Evolutionary conservation across 2,329 filamentous ascomycete genomes (phyloP), one percentile per base, ranked within the genome.

Genomic region (Penicillium sp.): DNA sequence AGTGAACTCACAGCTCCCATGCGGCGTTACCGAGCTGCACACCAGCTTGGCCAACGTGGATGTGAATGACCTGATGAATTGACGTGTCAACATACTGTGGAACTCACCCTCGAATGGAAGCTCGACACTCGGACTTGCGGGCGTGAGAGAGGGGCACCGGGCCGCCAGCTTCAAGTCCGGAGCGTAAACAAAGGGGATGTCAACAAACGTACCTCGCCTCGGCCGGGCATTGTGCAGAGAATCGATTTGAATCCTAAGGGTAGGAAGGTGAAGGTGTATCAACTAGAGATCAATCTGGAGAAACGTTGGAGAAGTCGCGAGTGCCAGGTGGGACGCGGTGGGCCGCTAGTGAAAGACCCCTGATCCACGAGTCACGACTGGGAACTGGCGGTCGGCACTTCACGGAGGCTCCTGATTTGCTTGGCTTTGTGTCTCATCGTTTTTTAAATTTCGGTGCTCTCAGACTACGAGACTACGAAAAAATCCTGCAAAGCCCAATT

Each of bases 11-110:
- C 84, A 86, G 78, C 73, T 87, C 84, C 84, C 84, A 87, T 63
- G 84, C 84, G 67, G 80, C 82, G 75, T 86, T 86, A 65, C 84
- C 84, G 54, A 87, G 80, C 78, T 87, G 84, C 50, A 78, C 80
- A 71, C 84, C 84, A 72, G 84, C 84, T 75, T 87, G 84, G 72
- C 84, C 84, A 71, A 87, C 84, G 70, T 86, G 84, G 64, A 87
- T 74, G 73, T 87, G 84, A 69, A 81, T 81, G 70, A 87, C 81
- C 83, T 86, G 61, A 36, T 48, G 5, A 42, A 47, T 50, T 46
- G 26, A 53, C 5, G 34, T 1, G 44, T 62, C 51, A 61, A 55
- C 36, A 48, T 54, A 2, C 34, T 44, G 31, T 29, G 13, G 10
- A 34, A 18, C 10, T 12, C 28, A 34, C 38, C 23, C 41, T 45